phyloP scores from a whole-genome alignment of 2,329 filamentous ascomycete genomes.

The Phyllosticta citribraziliensis region DNA sequence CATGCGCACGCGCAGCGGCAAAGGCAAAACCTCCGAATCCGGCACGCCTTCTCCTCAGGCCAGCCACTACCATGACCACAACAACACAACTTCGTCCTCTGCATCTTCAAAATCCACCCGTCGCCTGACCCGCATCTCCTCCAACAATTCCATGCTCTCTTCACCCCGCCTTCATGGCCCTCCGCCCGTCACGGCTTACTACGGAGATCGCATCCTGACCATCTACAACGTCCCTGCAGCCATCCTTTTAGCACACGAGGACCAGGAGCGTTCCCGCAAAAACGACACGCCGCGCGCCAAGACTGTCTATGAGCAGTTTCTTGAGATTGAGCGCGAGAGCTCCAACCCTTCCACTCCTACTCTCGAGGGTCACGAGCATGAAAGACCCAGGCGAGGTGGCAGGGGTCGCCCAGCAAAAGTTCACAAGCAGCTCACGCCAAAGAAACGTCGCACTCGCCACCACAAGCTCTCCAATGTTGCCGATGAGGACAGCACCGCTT shows the following conservation, averaged over 20 bases:
- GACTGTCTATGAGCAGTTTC: conserved; percentile 8
- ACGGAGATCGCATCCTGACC: conserved; percentile 21
- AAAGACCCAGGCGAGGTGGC: conserved; percentile 8
- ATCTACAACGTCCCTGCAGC: conserved; percentile 21
- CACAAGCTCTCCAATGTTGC: conserved; percentile 22
- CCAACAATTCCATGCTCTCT: conserved; percentile 24
- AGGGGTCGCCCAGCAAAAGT: conserved; percentile 5
- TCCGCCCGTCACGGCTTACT: conserved; percentile 21
- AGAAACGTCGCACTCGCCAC: conserved; percentile 23
- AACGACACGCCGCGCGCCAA: conserved; percentile 1
- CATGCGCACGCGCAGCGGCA: conserved; percentile 11
- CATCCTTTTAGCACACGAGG: conserved; percentile 6
- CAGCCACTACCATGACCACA: conserved; percentile 2
- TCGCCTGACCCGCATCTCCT: conserved; percentile 23
- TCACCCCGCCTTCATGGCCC: conserved; percentile 16
- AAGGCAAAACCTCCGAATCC: conserved; percentile 9
- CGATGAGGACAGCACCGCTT: conserved; percentile 25
- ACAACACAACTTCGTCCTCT: conserved; percentile 2
- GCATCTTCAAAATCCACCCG: conserved; percentile 14
- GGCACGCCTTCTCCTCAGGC: conserved; percentile 7
- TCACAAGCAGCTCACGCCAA: conserved; percentile 19
- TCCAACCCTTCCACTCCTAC: conserved; percentile 1
- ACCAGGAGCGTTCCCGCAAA: conserved; percentile 1
- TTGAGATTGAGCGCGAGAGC: conserved; percentile 8
- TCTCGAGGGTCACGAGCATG: conserved; percentile 5